Evolutionary conservation across 2,329 filamentous ascomycete genomes (phyloP), one percentile per base, ranked within the genome.

Genomic region (Aureobasidium namibiae): DNA sequence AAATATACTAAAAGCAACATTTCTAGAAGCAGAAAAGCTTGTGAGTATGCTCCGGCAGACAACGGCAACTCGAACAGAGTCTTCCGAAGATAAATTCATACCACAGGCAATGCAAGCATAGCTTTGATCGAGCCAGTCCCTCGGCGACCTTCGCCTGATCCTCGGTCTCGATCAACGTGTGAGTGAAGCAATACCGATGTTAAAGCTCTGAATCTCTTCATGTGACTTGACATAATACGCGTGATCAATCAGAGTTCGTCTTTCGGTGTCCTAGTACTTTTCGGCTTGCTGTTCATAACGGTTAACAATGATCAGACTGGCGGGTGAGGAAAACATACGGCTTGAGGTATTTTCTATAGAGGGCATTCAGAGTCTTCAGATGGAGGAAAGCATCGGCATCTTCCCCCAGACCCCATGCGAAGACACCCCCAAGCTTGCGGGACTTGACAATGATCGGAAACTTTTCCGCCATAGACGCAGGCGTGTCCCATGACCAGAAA

Each of bases 401-500:
- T 71, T 90, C 86, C 1, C 85, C 87, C 60, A 90, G 67, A 21
- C 84, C 86, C 87, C 87, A 90, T 0, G 87, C 86, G 78, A 90
- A 89, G 4, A 88, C 82, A 16, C 88, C 88, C 1, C 87, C 87
- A 0, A 90, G 69, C 1, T 74, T 70, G 67, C 80, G 78, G 33
- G 75, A 74, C 31, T 76, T 73, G 3, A 89, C 76, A 36, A 91
- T 78, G 4, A 79, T 69, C 3, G 77, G 72, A 60, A 89, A 82
- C 73, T 91, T 91, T 60, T 75, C 74, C 13, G 69, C 65, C 53
- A 91, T 84, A 13, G 83, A 76, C 8, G 77, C 75, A 0, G 80
- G 76, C 0, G 84, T 87, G 61, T 91, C 88, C 76, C 85, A 90
- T 0, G 85, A 85, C 88, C 88, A 91, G 80, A 87, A 91, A 31